Base-by-base conservation (phyloP, 2,329 filamentous ascomycete species). In the Phoma herbarum region DNA sequence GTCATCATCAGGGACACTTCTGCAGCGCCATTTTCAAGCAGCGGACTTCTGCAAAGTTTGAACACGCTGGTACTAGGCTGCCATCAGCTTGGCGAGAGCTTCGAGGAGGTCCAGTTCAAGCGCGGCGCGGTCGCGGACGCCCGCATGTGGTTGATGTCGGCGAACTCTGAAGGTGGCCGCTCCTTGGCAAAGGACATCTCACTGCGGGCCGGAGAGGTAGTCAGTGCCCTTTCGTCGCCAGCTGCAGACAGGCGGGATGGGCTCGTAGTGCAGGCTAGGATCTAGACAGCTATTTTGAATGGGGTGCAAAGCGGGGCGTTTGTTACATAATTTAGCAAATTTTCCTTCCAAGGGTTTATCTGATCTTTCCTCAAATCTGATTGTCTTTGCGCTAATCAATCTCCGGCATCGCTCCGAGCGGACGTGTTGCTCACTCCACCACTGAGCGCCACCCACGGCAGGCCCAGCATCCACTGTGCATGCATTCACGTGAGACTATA, bases 61-160 rank as follows among this genome's bases (percentile, higher is more conserved):
- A 73, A 76, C 46, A 45, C 68, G 29, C 70, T 77, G 18, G 71
- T 72, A 22, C 63, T 77, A 29, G 73, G 73, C 41, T 77, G 73
- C 39, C 73, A 71, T 53, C 69, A 72, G 52, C 74, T 73, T 52
- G 71, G 74, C 37, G 71, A 75, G 41, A 74, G 73, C 66, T 64
- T 77, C 41, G 68, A 77, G 51, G 74, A 77, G 59, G 71, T 77
- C 52, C 73, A 74, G 39, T 77, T 77, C 69, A 77, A 77, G 63
- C 73, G 71, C 18, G 70, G 69, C 14, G 65, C 65, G 10, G 73
- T 75, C 37, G 67, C 64, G 20, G 64, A 68, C 22, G 60, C 62
- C 45, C 65, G 64, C 39, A 65, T 75, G 61, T 77, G 73, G 69
- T 62, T 76, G 61, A 66, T 76, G 51, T 71, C 71, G 18, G 69